These are phyloP conservation scores for Dentiscutata heterogama DNA, from an alignment of 371 early-diverging fungal genomes.

Conservation along the genomic window DNA sequence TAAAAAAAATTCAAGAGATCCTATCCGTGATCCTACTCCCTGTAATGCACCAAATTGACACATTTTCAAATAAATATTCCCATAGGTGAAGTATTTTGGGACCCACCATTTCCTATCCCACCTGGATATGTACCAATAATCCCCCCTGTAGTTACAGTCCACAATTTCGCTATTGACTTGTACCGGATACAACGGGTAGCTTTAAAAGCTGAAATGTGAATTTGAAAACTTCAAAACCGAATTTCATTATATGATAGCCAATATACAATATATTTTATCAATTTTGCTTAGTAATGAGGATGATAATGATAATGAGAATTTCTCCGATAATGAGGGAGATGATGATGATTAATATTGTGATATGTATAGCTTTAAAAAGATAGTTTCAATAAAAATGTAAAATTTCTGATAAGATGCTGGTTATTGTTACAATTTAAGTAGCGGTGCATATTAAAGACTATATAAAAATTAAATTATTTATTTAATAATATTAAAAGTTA, in stretches of 20 bases:
- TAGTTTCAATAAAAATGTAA: neutral
- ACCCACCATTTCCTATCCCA: slow-evolving; percentile 27
- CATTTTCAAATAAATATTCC: slow-evolving; percentile 19
- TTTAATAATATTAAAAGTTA: too few species aligned
- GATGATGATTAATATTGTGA: neutral
- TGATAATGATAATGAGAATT: neutral
- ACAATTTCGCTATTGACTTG: slow-evolving; percentile 28
- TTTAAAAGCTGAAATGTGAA: neutral
- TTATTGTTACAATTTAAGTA: slow-evolving; percentile 1
- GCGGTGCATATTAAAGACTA: neutral
- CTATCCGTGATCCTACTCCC: slow-evolving; percentile 4
- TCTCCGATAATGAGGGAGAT: neutral
- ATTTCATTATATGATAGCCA: too few species aligned
- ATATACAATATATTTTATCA: too few species aligned
- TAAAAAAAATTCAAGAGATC: slow-evolving; percentile 30
- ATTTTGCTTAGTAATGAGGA: too few species aligned
- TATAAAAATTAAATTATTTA: too few species aligned
- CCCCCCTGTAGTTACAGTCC: neutral
- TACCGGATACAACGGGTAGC: slow-evolving; percentile 3
- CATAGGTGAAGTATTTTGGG: slow-evolving; percentile 25
- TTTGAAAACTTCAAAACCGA: too few species aligned
- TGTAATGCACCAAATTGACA: slow-evolving; percentile 40
- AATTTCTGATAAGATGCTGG: neutral
- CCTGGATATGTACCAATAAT: neutral
- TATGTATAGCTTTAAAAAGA: neutral